A percentile compares a stretch with the other conserved stretches of the same genome.
These are phyloP conservation scores for Alternaria brassicicola DNA, from an alignment of 2,329 filamentous ascomycete genomes.

Conservation along the genomic window DNA sequence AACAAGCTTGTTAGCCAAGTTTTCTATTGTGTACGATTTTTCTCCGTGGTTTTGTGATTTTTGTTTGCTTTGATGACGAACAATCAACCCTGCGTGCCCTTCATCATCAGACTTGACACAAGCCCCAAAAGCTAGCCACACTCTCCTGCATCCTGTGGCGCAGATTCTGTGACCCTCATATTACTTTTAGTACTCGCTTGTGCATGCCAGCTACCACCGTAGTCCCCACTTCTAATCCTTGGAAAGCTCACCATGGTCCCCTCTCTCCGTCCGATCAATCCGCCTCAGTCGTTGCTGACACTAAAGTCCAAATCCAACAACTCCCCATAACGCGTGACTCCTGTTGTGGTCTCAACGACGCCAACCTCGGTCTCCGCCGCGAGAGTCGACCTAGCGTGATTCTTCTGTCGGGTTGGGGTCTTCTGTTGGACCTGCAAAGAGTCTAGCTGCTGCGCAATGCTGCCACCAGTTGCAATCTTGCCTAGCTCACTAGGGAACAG, in stretches of 20 bases:
- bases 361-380: not conserved
- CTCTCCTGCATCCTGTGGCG: not conserved
- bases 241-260: not conserved
- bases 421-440: not conserved
- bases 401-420: slow-evolving; percentile 11
- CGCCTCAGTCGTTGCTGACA: not conserved
- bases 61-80: not conserved
- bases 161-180: not conserved
- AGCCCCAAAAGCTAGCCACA: not conserved
- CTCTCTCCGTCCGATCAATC: not conserved
- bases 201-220: not conserved
- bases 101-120: not conserved
- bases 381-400: not conserved
- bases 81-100: not conserved
- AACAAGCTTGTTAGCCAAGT: not conserved
- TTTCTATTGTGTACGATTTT: slow-evolving; percentile 5
- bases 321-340: slow-evolving; percentile 45
- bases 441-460: not conserved
- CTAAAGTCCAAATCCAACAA: slow-evolving; percentile 41
- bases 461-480: slow-evolving; percentile 63
- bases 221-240: not conserved
- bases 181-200: not conserved
- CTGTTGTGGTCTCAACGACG: slow-evolving; percentile 41
- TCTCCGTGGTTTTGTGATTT: slow-evolving; percentile 17
- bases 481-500: slow-evolving; percentile 77